These are phyloP conservation scores for Neurospora sp. DNA, from an alignment of 495 filamentous ascomycete genomes.

Conservation along the genomic window DNA sequence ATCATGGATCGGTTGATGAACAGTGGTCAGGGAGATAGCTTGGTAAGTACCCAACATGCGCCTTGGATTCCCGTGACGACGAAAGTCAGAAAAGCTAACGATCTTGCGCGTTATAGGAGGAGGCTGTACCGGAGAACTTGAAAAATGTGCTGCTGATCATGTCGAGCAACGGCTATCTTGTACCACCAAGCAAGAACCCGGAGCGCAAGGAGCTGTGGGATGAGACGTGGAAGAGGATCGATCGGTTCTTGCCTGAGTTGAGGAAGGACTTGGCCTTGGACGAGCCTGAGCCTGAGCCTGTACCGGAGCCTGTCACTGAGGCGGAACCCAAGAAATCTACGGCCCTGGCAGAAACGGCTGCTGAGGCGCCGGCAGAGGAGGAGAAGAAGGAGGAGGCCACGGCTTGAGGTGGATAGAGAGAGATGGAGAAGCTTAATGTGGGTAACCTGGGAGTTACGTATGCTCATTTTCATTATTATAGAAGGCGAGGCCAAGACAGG, in stretches of 20 bases:
- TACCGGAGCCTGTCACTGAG: not conserved
- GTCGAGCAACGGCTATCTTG: slow-evolving; percentile 78
- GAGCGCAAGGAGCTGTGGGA: slow-evolving; percentile 55
- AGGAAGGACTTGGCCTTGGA: slow-evolving; percentile 40
- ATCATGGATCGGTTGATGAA: slow-evolving; percentile 97
- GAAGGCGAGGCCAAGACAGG: not conserved
- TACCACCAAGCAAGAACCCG: slow-evolving; percentile 54
- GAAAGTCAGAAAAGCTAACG: slow-evolving; percentile 10
- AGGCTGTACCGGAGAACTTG: slow-evolving; percentile 88
- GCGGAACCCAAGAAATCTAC: not conserved
- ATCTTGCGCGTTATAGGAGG: slow-evolving; percentile 47
- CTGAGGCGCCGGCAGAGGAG: not conserved
- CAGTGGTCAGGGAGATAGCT: slow-evolving; percentile 81
- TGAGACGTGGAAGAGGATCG: slow-evolving; percentile 81
- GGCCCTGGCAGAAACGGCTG: not conserved
- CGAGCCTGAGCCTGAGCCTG: slow-evolving; percentile 13
- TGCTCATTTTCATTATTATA: not conserved
- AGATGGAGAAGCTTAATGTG: not conserved
- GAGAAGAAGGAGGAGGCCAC: not conserved
- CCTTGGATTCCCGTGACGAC: not conserved
- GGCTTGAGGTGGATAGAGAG: not conserved
- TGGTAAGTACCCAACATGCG: slow-evolving; percentile 44
- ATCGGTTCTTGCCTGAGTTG: slow-evolving; percentile 79
- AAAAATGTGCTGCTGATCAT: slow-evolving; percentile 97
- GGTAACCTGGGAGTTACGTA: not conserved